phyloP scores from a whole-genome alignment of 2,329 filamentous ascomycete genomes.

The Alternaria infectoria region DNA sequence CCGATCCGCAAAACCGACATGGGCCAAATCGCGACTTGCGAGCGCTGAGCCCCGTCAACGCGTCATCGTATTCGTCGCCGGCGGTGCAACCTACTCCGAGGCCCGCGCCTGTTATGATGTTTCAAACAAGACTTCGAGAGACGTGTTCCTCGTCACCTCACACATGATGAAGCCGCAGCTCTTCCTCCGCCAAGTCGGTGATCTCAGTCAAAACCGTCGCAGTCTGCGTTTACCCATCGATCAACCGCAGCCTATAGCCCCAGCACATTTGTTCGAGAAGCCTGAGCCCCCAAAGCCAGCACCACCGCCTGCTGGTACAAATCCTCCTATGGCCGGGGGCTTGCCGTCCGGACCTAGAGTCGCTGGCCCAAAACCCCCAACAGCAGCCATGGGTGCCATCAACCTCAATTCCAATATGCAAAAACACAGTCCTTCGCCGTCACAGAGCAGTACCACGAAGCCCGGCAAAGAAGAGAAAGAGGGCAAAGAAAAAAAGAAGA shows the following conservation, averaged over 20 bases:
- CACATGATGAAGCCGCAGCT: slow-evolving; percentile 90
- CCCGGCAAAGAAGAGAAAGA: slow-evolving; percentile 32
- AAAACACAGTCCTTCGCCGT: slow-evolving; percentile 19
- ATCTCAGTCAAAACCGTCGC: slow-evolving; percentile 76
- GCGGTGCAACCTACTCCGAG: slow-evolving; percentile 93
- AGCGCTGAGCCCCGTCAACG: slow-evolving; percentile 84
- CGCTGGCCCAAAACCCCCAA: slow-evolving; percentile 39
- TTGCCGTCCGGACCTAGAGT: slow-evolving; percentile 39
- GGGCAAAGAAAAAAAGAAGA: slow-evolving; percentile 55
- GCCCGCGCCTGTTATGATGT: slow-evolving; percentile 88
- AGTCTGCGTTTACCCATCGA: slow-evolving; percentile 82
- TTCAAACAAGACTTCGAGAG: slow-evolving; percentile 72
- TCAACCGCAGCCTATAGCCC: slow-evolving; percentile 78
- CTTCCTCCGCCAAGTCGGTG: slow-evolving; percentile 81
- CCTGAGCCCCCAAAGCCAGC: slow-evolving; percentile 63
- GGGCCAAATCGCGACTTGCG: slow-evolving; percentile 82
- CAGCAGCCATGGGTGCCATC: slow-evolving; percentile 42
- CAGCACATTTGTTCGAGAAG: slow-evolving; percentile 83
- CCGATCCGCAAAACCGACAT: slow-evolving; percentile 90
- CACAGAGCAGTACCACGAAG: slow-evolving; percentile 23
- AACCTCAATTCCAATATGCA: slow-evolving; percentile 34
- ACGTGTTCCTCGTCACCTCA: slow-evolving; percentile 86
- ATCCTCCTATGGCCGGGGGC: slow-evolving; percentile 34
- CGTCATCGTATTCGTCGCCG: slow-evolving; percentile 92
- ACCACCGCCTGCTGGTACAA: slow-evolving; percentile 57